Percentiles rank a stretch among this genome's conserved stretches.
These are phyloP conservation scores for Geotrichum carabidarum DNA, from an alignment of 1,139 yeast genomes.

Conservation along the genomic window DNA sequence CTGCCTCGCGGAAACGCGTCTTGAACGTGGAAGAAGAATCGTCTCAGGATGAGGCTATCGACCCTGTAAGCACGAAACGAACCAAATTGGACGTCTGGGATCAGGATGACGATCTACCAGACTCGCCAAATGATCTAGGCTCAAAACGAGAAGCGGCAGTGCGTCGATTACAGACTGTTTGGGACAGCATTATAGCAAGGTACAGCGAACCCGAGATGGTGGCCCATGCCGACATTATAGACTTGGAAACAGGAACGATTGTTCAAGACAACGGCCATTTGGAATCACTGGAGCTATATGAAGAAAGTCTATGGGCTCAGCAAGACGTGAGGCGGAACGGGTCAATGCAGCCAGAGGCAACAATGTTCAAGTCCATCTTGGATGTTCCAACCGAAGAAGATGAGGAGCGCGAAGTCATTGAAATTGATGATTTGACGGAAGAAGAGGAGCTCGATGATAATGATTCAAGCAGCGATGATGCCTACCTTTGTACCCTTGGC, in stretches of 20 bases:
- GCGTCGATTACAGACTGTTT: slow-evolving; percentile 5
- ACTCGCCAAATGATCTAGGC: background rate
- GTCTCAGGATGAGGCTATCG: no score
- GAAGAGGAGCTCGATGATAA: background rate
- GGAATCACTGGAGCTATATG: background rate
- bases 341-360: background rate
- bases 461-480: background rate
- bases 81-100: no score
- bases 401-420: background rate
- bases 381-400: background rate
- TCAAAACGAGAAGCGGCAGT: slow-evolving; percentile 5
- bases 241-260: slow-evolving; percentile 8
- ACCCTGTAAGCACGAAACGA: no score
- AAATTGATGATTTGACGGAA: background rate
- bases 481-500: background rate
- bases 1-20: background rate
- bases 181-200: slow-evolving; percentile 8
- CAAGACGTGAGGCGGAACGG: background rate
- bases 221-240: slow-evolving; percentile 10
- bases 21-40: background rate
- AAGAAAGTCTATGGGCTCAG: slow-evolving; percentile 1
- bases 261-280: slow-evolving; percentile 15
- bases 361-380: slow-evolving; percentile 1
- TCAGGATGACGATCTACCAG: no score
- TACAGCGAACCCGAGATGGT: slow-evolving; percentile 9